phyloP scores from a whole-genome alignment of 2,329 filamentous ascomycete genomes.

The Colletotrichum viniferum region DNA sequence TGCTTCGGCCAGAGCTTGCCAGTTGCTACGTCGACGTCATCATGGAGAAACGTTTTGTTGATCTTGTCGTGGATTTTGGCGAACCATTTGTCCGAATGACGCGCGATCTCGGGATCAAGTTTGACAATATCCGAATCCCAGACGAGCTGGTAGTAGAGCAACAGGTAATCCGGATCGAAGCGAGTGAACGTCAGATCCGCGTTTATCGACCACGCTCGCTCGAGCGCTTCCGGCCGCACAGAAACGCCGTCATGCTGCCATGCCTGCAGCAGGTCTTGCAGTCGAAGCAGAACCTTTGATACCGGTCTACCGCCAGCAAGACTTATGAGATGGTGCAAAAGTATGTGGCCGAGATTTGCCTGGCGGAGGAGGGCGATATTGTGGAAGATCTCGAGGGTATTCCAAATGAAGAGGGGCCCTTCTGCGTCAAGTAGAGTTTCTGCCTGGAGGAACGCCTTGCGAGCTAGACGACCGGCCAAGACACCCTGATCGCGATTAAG shows the following conservation, averaged over 20 bases:
- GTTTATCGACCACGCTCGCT: slow-evolving; percentile 24
- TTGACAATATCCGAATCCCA: slow-evolving; percentile 20
- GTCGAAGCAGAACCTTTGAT: background rate
- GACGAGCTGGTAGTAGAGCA: slow-evolving; percentile 21
- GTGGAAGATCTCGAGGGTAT: slow-evolving; percentile 18
- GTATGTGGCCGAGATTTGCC: slow-evolving; percentile 8
- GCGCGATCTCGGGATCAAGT: background rate
- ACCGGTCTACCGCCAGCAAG: background rate
- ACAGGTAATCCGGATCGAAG: slow-evolving; percentile 11
- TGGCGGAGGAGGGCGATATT: slow-evolving; percentile 4
- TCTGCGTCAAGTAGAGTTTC: slow-evolving; percentile 21
- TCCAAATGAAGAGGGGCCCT: slow-evolving; percentile 20
- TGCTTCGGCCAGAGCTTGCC: background rate
- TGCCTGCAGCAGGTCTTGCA: background rate
- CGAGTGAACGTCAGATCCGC: slow-evolving; percentile 19
- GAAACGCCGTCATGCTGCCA: background rate
- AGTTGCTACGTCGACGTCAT: background rate
- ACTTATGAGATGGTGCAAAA: slow-evolving; percentile 14
- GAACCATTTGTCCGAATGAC: background rate
- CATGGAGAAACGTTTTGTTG: background rate
- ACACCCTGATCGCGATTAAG: slow-evolving; percentile 19
- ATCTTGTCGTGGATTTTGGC: background rate
- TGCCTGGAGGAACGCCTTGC: slow-evolving; percentile 25
- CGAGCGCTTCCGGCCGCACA: background rate
- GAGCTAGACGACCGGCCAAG: slow-evolving; percentile 24